A percentile compares a stretch with the other conserved stretches of the same genome.
These are phyloP conservation scores for Aspergillus aculeatinus DNA, from an alignment of 2,329 filamentous ascomycete genomes.

Conservation along the genomic window DNA sequence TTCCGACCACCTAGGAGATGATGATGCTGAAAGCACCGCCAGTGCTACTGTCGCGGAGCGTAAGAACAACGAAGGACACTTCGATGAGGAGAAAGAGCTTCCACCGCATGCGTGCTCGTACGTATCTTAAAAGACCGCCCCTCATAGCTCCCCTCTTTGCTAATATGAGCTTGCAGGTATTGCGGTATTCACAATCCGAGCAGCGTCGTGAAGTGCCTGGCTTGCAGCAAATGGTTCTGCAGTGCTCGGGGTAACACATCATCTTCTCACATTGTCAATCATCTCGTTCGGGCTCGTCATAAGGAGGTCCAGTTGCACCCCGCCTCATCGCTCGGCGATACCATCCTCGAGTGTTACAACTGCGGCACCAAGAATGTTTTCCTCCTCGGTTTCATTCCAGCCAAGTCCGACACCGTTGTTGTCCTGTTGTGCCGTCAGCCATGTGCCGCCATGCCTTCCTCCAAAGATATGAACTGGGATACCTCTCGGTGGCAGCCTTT, in stretches of 20 bases:
- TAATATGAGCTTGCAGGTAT: constrained; percentile 59
- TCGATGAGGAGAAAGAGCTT: constrained; percentile 83
- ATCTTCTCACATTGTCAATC: constrained; percentile 97
- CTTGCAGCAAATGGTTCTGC: constrained; percentile 98
- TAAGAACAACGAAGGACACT: constrained; percentile 58
- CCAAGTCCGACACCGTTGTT: constrained; percentile 97
- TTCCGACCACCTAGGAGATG: constrained; percentile 71
- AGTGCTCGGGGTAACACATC: constrained; percentile 95
- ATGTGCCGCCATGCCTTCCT: constrained; percentile 89
- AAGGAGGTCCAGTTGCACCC: constrained; percentile 98
- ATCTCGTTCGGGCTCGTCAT: constrained; percentile 92
- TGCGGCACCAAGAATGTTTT: constrained; percentile 99
- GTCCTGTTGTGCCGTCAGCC: constrained; percentile 95
- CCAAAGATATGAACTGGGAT: constrained; percentile 99
- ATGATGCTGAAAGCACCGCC: constrained; percentile 72
- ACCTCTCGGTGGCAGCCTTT: constrained; percentile 96
- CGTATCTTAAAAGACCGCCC: constrained; percentile 41
- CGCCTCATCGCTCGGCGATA: constrained; percentile 88
- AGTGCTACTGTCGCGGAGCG: constrained; percentile 78
- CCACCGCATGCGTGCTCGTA: constrained; percentile 95
- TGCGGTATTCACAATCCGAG: constrained; percentile 96
- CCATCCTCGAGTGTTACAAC: constrained; percentile 97
- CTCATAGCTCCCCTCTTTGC: neutral
- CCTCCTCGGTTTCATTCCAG: constrained; percentile 93
- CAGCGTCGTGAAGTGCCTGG: constrained; percentile 92